Percentiles rank a stretch among this genome's conserved stretches.
Evolutionary conservation across 1,284 basidiomycete genomes (phyloP).

Genomic region (Cerrena zonata): DNA sequence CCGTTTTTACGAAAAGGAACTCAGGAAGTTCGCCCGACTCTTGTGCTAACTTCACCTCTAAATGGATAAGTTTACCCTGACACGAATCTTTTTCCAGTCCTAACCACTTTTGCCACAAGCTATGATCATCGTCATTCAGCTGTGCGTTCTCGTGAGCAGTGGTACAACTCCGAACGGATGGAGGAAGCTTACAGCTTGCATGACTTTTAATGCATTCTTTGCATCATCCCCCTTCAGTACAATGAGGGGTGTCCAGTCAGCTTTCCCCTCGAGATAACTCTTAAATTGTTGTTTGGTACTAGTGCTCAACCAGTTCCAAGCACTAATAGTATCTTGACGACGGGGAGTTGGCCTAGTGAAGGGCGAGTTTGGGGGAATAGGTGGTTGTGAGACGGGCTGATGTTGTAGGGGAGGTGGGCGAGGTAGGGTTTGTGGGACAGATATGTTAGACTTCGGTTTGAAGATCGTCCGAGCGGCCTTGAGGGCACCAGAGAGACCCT

Average conservation of each 20-base stretch:
- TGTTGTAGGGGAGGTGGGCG: too few species aligned
- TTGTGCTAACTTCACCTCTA: not conserved
- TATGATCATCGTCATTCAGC: not conserved
- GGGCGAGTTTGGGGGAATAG: too few species aligned
- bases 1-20: not conserved
- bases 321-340: too few species aligned
- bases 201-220: not conserved
- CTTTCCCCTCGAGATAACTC: not conserved
- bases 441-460: too few species aligned
- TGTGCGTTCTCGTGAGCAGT: not conserved
- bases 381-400: too few species aligned
- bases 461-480: too few species aligned
- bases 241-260: not conserved
- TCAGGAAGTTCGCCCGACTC: not conserved
- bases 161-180: not conserved
- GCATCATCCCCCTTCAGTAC: not conserved
- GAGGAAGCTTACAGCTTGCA: not conserved
- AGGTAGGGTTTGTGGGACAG: too few species aligned
- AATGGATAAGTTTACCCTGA: not conserved
- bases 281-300: not conserved
- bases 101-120: not conserved
- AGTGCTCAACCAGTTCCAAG: not conserved
- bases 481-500: too few species aligned
- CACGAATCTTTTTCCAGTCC: not conserved
- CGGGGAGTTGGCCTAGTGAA: too few species aligned